phyloP scores from a whole-genome alignment of 108 stramenopile genomes.

The Phaeodactylum tricornutum region DNA sequence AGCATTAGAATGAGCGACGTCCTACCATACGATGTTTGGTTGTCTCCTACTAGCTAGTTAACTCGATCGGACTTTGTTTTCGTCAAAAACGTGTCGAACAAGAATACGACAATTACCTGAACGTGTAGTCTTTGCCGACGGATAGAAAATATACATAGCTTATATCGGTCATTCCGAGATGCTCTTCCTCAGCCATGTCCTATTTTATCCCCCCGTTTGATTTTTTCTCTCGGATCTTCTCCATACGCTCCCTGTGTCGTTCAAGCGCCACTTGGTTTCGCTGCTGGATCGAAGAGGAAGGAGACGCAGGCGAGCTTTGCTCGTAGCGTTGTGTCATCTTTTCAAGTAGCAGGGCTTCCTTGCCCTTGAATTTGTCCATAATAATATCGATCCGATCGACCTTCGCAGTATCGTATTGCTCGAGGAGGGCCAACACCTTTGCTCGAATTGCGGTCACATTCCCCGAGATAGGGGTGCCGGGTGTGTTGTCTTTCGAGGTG shows the following conservation, averaged over 20 bases:
- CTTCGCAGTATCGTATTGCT: slow-evolving; percentile 74
- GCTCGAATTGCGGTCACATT: slow-evolving; percentile 28
- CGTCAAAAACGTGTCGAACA: too few species aligned
- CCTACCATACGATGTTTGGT: too few species aligned
- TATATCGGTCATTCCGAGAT: too few species aligned
- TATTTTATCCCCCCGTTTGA: background rate
- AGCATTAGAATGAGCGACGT: too few species aligned
- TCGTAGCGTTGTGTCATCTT: slow-evolving; percentile 83
- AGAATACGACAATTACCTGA: too few species aligned
- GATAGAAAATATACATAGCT: too few species aligned
- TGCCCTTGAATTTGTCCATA: slow-evolving; percentile 85
- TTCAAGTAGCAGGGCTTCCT: slow-evolving; percentile 63
- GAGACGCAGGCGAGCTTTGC: slow-evolving; percentile 13
- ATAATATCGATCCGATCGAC: slow-evolving; percentile 75
- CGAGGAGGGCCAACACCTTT: slow-evolving; percentile 56
- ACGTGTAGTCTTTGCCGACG: too few species aligned
- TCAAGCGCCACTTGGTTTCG: slow-evolving; percentile 61
- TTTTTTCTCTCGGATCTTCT: slow-evolving; percentile 23
- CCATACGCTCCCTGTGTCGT: slow-evolving; percentile 76
- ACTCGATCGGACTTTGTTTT: too few species aligned
- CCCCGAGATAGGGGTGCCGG: slow-evolving; percentile 6
- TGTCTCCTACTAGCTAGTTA: too few species aligned
- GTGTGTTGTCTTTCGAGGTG: slow-evolving; percentile 11
- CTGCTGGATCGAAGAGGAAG: slow-evolving; percentile 21
- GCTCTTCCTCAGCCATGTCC: too few species aligned